Base-by-base conservation (phyloP, 495 filamentous ascomycete species). In the Xylaria intraflava region DNA sequence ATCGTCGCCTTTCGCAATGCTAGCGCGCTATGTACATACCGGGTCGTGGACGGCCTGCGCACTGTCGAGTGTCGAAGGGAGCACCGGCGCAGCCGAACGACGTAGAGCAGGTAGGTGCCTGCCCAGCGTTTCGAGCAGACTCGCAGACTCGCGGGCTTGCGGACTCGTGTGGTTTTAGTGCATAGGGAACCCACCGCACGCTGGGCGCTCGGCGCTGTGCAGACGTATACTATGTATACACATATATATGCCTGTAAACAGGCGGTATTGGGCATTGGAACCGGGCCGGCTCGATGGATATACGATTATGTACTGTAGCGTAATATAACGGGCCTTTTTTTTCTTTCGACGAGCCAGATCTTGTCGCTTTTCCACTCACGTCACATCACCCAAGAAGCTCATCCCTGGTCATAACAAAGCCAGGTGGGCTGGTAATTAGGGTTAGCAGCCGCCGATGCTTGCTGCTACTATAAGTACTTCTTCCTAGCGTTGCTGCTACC, bases 321-420 rank as follows among this genome's bases (percentile, higher is more conserved):
- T 38, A 38, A 19, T 38, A 38, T 38, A 38, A 38, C 35, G 35
- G 35, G 16, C 35, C 35, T 38, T 8, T 8, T 14, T 14, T 14
- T 38, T 38, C 9, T n/a, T 38, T 38, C 17, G 35, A 38, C 35
- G 35, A 38, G 35, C 35, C 43, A 55, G 38, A 36, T 48, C 52
- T 55, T 45, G 52, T 55, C 52, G 49, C 52, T 49, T 4, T 14
- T 31, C 52, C 52, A 55, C 52, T 49, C 52, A 47, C 52, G 47
- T 31, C 51, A 54, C 51, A 6, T n/a, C n/a, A n/a, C n/a, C 50
- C 40, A 36, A 46, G 36, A 12, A 27, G 35, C n/a, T 12, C 35
- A 16, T 38, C 35, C 35, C 35, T 38, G 35, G 35, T 19, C 35
- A 7, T n/a, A n/a, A n/a, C n/a, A n/a, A n/a, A n/a, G n/a, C n/a